A percentile compares a stretch with the other conserved stretches of the same genome.
phyloP scores from a whole-genome alignment of 129 eudicot genomes.

The Arctium minus region DNA sequence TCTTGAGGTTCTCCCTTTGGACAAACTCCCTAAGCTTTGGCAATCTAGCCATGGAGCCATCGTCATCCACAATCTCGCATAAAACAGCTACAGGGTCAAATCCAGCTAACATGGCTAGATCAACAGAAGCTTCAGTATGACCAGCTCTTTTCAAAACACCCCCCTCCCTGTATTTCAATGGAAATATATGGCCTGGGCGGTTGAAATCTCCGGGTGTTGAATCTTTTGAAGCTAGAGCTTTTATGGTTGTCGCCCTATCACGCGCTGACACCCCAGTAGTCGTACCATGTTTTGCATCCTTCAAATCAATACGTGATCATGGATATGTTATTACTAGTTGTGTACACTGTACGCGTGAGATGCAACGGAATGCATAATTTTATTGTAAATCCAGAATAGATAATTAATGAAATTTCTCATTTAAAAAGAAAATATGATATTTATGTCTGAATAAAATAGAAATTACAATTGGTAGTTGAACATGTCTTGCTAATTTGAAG shows the following conservation, averaged over 20 bases:
- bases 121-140: constrained; percentile 97
- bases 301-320: constrained; percentile 3
- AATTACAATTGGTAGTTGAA: not conserved
- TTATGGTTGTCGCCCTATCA: constrained; percentile 59
- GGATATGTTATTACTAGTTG: not conserved
- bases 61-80: constrained; percentile 96
- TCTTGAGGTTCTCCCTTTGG: constrained; percentile 39
- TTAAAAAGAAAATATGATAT: not conserved
- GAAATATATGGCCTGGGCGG: constrained; percentile 97
- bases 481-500: not conserved
- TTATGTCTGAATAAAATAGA: not conserved
- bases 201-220: constrained; percentile 89
- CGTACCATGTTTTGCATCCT: constrained; percentile 81
- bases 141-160: constrained; percentile 97
- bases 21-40: constrained; percentile 65
- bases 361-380: not conserved
- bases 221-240: constrained; percentile 63
- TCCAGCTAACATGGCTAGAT: constrained; percentile 78
- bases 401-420: not conserved
- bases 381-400: not conserved
- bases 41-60: constrained; percentile 97
- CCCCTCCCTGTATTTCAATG: constrained; percentile 87
- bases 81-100: constrained; percentile 78
- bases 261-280: constrained; percentile 74
- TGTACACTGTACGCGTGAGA: not conserved